These are phyloP conservation scores for Solanum sparsipilum DNA, from an alignment of 257 asterid genomes.

Conservation along the genomic window DNA sequence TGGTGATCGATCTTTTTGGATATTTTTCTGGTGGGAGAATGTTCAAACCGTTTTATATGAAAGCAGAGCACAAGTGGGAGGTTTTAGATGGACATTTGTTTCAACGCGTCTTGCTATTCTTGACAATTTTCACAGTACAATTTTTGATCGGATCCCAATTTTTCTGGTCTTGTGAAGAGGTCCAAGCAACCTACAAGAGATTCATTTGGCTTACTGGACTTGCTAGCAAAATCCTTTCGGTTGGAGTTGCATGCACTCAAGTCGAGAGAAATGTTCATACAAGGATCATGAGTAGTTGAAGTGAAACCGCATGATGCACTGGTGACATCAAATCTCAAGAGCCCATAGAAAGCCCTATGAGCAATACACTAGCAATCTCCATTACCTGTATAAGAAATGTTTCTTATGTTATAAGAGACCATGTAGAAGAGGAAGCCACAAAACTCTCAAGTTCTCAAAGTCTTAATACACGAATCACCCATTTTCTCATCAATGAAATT, in stretches of 20 bases:
- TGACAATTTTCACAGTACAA: constrained; percentile 73
- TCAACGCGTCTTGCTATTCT: constrained; percentile 68
- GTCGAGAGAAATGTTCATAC: constrained; percentile 75
- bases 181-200: constrained; percentile 72
- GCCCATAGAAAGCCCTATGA: constrained; percentile 72
- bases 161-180: constrained; percentile 77
- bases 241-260: constrained; percentile 21
- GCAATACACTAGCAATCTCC: constrained; percentile 75
- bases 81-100: constrained; percentile 81
- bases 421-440: not conserved
- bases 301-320: constrained; percentile 83
- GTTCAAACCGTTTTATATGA: constrained; percentile 78
- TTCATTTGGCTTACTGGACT: constrained; percentile 30
- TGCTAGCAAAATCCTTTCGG: constrained; percentile 7
- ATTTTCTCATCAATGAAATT: too few species aligned
- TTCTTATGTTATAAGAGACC: not conserved
- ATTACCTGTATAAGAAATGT: constrained; percentile 40
- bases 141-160: constrained; percentile 75
- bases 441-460: not conserved
- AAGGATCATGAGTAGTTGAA: constrained; percentile 76
- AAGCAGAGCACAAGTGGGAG: constrained; percentile 80
- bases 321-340: constrained; percentile 77
- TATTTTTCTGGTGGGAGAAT: constrained; percentile 57
- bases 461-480: too few species aligned
- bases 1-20: constrained; percentile 66